Base-by-base conservation (phyloP, 164 flowering plant species). In the Magnolia officinalis region DNA sequence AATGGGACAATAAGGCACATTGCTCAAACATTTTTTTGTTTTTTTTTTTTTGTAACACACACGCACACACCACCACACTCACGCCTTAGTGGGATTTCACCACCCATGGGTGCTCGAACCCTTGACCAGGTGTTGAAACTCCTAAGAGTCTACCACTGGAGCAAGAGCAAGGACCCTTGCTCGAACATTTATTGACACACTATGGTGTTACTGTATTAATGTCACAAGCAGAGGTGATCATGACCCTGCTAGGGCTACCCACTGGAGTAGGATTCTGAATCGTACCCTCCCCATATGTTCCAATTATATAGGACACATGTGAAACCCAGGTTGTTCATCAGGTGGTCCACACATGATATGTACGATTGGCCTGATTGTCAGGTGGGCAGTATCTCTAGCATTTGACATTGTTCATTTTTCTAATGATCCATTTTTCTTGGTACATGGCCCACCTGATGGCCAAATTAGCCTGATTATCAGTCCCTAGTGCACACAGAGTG, bases 1-100 rank as follows among this genome's bases (percentile, higher is more conserved):
- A 96, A 93, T 77, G 94, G 97, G 55, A 89, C 97, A 23, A 93
- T 92, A 84, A 82, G 92, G 49, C 19, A 10, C 50, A 71, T n/a
- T 24, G 13, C 16, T 85, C 24, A 1, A 23, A 23, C 24, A 23
- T 23, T 23, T 23, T 23, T 23, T 23, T 23, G 1, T 23, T 23
- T 23, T 23, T 23, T 23, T 23, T 23, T 23, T 23, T 23, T 23
- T 23, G 24, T 23, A 23, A 23, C 24, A 23, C 24, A 23, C 24
- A 1, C 24, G 1, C 0, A 23, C 24, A 23, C 26, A 1, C 26
- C 26, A 1, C 26, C 26, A 24, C 26, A 24, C 26, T 24, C 26
- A 24, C 26, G 26, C 26, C 26, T 24, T 24, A 24, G 26, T 24
- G 26, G 26, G 26, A 24, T 24, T 24, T 24, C 26, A 24, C 26